phyloP scores from a whole-genome alignment of 2,329 filamentous ascomycete species.

The Epichloe hybrida region DNA sequence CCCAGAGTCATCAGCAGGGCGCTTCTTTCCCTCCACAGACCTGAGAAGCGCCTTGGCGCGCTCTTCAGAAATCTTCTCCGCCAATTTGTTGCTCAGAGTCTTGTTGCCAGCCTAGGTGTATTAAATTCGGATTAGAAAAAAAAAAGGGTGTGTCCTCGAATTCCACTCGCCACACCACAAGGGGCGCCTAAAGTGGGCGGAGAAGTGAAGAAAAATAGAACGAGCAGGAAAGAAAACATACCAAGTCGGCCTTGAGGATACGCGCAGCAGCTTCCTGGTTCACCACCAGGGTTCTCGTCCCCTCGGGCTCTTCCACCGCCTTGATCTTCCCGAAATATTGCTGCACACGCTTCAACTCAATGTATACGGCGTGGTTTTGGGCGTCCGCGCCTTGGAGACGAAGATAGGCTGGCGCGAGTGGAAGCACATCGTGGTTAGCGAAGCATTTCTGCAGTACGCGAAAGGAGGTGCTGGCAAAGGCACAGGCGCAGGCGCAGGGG shows the following conservation, averaged over 20 bases:
- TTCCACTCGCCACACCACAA: no score
- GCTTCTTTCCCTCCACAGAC: slow-evolving; percentile 32
- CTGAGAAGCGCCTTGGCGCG: slow-evolving; percentile 37
- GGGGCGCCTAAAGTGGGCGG: no score
- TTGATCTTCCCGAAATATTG: slow-evolving; percentile 93
- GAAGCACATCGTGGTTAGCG: neutral
- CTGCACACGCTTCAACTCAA: slow-evolving; percentile 73
- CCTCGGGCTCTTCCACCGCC: slow-evolving; percentile 49
- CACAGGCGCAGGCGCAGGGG: neutral
- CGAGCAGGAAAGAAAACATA: slow-evolving; percentile 23
- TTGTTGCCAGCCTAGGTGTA: slow-evolving; percentile 34
- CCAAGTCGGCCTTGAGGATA: slow-evolving; percentile 71
- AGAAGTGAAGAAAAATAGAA: neutral
- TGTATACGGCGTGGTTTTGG: slow-evolving; percentile 73
- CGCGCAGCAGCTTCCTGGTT: slow-evolving; percentile 68
- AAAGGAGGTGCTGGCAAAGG: neutral
- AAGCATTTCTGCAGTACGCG: no score
- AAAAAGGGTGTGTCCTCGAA: no score
- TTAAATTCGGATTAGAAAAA: neutral
- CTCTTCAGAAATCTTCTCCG: slow-evolving; percentile 43
- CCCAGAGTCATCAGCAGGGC: slow-evolving; percentile 21
- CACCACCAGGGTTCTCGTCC: slow-evolving; percentile 38
- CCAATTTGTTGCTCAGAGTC: slow-evolving; percentile 35
- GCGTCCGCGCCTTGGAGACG: slow-evolving; percentile 67
- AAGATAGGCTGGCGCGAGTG: slow-evolving; percentile 45